phyloP scores from a whole-genome alignment of 2,329 filamentous ascomycete genomes.

The Diaporthe sp. region DNA sequence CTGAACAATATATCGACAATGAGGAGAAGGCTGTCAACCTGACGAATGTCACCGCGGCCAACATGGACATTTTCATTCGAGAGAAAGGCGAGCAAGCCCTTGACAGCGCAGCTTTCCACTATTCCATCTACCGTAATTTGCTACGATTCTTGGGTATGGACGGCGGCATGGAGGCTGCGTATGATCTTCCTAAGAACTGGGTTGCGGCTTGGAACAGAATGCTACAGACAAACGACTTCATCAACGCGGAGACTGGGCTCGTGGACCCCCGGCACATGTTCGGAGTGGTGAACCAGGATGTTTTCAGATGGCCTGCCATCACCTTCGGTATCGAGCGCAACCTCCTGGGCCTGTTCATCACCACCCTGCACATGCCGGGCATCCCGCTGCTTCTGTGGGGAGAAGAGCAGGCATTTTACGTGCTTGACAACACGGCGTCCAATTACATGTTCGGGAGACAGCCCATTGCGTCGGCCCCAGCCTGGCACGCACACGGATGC shows the following conservation, averaged over 20 bases:
- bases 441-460: conserved; percentile 75
- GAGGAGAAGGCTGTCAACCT: conserved; percentile 35
- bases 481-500: conserved; percentile 74
- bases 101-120: conserved; percentile 56
- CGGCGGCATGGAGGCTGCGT: conserved; percentile 45
- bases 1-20: conserved; percentile 36
- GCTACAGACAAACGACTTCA: conserved; percentile 66
- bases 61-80: conserved; percentile 57
- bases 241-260: conserved; percentile 68
- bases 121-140: conserved; percentile 44
- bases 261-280: conserved; percentile 74
- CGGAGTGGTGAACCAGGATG: conserved; percentile 73
- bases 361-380: conserved; percentile 55
- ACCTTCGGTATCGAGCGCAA: conserved; percentile 66
- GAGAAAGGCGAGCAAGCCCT: conserved; percentile 62
- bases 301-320: conserved; percentile 72
- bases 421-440: conserved; percentile 70
- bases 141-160: conserved; percentile 46
- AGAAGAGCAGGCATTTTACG: conserved; percentile 73
- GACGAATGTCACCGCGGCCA: conserved; percentile 33
- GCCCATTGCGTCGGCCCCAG: conserved; percentile 68
- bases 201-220: conserved; percentile 66
- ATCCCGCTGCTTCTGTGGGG: conserved; percentile 65
- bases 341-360: conserved; percentile 65
- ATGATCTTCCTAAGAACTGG: conserved; percentile 48